Base-by-base conservation (phyloP, 768 basidiomycete species). In the Mycena crocata region DNA sequence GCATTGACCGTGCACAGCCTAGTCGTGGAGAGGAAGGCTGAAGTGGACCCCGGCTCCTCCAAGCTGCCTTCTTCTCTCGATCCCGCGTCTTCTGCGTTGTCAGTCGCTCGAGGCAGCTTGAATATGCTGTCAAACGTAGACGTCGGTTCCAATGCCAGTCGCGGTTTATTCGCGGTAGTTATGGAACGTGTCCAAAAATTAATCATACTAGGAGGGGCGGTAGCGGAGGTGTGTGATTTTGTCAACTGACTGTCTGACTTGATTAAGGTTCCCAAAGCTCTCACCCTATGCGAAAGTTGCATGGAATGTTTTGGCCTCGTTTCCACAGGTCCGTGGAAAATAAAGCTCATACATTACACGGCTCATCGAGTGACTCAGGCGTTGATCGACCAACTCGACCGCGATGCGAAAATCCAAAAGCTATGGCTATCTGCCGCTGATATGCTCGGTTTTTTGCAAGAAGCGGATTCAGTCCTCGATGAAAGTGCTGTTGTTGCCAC, bases 381-480 rank as follows among this genome's bases (percentile, higher is more conserved):
- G 31, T 42, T 56, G 32, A 44, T 40, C 24, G 30, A 2, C 12
- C 50, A 40, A 39, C 62, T 28, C 15, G 51, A 63, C 26, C 62
- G 62, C 30, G 50, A 63, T 39, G 52, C 32, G 19, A n/a, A 56
- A 42, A 37, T 63, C 17, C 50, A 34, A 7, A 45, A 51, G 4
- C 52, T 63, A 6, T 48, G 50, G 45, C 17, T n/a, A 39, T 26
- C 62, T 28, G 51, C 49, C 6, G 28, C 28, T n/a, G 62, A 63
- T 21, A 63, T 63, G 62, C 34, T 63, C 14, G 62, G 30, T 28
- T 63, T 63, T 55, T 23, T 63, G 52, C 31, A 63, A 52, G 62
- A 63, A 15, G 52, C 52, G 3, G 35, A 62, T 19, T 28, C 60
- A n/a, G 10, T 62, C 30, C 10, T 34, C 9, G 49, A 54, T 19